Evolutionary conservation across 306 rosid species (phyloP).

Genomic region (Echinosophora koreensis): DNA sequence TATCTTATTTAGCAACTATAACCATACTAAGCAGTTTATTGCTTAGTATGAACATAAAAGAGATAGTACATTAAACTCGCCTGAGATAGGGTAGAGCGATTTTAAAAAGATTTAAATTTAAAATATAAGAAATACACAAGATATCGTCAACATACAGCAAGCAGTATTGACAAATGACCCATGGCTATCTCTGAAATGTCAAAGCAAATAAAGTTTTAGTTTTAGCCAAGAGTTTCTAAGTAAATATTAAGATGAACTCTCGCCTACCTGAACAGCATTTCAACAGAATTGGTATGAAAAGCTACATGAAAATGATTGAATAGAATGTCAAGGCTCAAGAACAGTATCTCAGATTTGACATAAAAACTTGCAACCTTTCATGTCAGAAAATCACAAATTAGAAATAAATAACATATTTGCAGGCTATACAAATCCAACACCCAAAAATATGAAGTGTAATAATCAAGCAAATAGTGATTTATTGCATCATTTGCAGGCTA

Average conservation of each 20-base stretch:
- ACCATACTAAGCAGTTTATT: too few relatives aligned
- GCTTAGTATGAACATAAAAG: too few relatives aligned
- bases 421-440: slow-evolving; percentile 70
- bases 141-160: slow-evolving; percentile 2
- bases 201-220: slow-evolving; percentile 15
- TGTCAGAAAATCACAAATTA: slow-evolving; percentile 34
- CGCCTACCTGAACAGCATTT: slow-evolving; percentile 28
- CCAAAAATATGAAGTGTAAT: not conserved
- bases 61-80: too few relatives aligned
- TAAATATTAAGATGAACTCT: slow-evolving; percentile 10
- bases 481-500: slow-evolving; percentile 74
- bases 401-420: slow-evolving; percentile 36
- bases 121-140: slow-evolving; percentile 7
- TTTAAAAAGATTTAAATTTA: not conserved
- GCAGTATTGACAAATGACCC: slow-evolving; percentile 2
- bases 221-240: not conserved
- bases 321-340: slow-evolving; percentile 13
- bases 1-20: too few relatives aligned
- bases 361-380: slow-evolving; percentile 14
- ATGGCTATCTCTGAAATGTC: slow-evolving; percentile 15
- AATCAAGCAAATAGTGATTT: slow-evolving; percentile 44
- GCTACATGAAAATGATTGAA: not conserved
- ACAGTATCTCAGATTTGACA: slow-evolving; percentile 29
- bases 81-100: too few relatives aligned
- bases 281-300: not conserved